phyloP scores from a whole-genome alignment of 768 basidiomycete species.

The Lanmaoa rubissima region DNA sequence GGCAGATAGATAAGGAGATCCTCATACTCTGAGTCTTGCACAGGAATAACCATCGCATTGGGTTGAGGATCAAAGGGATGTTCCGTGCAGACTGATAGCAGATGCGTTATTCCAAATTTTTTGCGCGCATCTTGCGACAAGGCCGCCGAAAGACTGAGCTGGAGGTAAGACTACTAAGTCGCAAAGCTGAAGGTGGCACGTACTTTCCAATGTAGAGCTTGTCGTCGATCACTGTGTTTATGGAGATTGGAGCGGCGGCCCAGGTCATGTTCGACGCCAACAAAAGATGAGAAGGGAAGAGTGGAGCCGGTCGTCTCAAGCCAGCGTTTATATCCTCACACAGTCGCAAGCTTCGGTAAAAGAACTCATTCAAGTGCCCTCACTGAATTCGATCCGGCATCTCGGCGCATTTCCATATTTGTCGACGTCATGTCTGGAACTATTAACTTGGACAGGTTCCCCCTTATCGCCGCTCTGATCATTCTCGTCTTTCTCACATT shows the following conservation, averaged over 20 bases:
- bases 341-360: constrained; percentile 3
- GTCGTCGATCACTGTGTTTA: constrained; percentile 30
- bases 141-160: constrained; percentile 31
- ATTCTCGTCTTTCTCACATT: not conserved
- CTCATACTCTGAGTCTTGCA: constrained; percentile 49
- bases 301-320: constrained; percentile 13
- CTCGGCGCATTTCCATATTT: constrained; percentile 18
- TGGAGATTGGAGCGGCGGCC: constrained; percentile 26
- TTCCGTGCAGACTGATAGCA: constrained; percentile 59
- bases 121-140: constrained; percentile 30
- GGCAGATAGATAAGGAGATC: constrained; percentile 67
- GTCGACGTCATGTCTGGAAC: not conserved
- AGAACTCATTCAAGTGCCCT: not conserved
- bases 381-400: constrained; percentile 13
- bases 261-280: constrained; percentile 25
- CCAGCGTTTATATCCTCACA: constrained; percentile 19
- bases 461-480: constrained; percentile 1
- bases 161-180: not conserved
- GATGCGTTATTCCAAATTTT: constrained; percentile 49
- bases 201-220: constrained; percentile 38
- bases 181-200: not conserved
- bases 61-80: constrained; percentile 41
- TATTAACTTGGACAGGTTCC: not conserved
- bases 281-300: not conserved
- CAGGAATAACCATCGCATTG: constrained; percentile 33